Conservation (phyloP, 23 red algal genomes). For the Porphyridium purpureum region DNA sequence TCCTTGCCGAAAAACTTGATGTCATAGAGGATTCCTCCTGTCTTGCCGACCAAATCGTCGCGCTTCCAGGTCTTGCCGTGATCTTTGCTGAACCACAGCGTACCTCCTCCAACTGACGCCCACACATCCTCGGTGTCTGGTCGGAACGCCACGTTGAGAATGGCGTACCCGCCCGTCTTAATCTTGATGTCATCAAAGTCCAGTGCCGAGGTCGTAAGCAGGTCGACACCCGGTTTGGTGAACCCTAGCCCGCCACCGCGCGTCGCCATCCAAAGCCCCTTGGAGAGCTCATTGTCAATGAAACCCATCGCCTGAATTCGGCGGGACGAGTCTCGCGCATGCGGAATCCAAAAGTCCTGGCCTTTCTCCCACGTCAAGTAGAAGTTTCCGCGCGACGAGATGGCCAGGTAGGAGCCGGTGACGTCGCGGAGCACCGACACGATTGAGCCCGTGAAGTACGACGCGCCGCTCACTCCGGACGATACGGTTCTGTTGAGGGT, state of each 20-base stretch:
- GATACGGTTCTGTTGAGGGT: constrained; percentile 86
- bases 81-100: constrained; percentile 45
- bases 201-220: constrained; percentile 42
- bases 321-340: constrained; percentile 58
- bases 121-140: constrained; percentile 52
- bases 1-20: constrained; percentile 91
- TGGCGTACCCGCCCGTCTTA: constrained; percentile 84
- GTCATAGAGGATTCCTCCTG: constrained; percentile 69
- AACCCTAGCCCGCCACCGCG: constrained; percentile 66
- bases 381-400: constrained; percentile 92
- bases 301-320: constrained; percentile 92
- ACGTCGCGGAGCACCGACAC: constrained; percentile 66
- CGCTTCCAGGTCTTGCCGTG: constrained; percentile 65
- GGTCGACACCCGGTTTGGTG: constrained; percentile 22
- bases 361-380: constrained; percentile 94
- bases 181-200: constrained; percentile 82
- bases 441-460: constrained; percentile 86
- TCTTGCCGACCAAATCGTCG: constrained; percentile 33
- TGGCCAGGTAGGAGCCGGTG: constrained; percentile 67
- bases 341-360: constrained; percentile 93
- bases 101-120: constrained; percentile 82
- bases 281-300: constrained; percentile 53
- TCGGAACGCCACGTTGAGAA: constrained; percentile 72
- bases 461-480: constrained; percentile 73
- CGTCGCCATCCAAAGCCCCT: constrained; percentile 84